A percentile compares a stretch with the other conserved stretches of the same genome.
Conservation (phyloP, 208 protist genomes). For the Leishmania braziliensis region DNA sequence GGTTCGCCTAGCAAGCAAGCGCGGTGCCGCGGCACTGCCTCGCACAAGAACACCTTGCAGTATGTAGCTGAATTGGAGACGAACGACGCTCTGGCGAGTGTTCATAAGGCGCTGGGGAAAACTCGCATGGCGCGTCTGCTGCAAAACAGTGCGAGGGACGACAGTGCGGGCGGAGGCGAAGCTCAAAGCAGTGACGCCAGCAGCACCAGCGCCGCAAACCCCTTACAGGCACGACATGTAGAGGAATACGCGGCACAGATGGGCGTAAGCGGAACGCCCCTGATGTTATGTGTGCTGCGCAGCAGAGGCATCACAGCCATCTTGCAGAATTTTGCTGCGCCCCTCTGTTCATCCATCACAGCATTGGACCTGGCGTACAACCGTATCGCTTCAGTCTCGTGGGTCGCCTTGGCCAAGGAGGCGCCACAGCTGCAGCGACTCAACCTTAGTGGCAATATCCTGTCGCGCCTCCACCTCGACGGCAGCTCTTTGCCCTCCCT, state of each 20-base stretch:
- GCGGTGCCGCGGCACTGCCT: neutral
- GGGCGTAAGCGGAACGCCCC: slow-evolving; percentile 1
- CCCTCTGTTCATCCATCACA: slow-evolving; percentile 40
- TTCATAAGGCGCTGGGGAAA: slow-evolving; percentile 14
- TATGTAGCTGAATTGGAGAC: slow-evolving; percentile 49
- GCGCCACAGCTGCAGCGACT: slow-evolving; percentile 61
- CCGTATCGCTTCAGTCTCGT: slow-evolving; percentile 48
- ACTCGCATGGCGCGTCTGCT: neutral
- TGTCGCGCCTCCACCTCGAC: slow-evolving; percentile 39
- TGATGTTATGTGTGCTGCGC: slow-evolving; percentile 47
- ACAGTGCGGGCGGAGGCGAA: neutral
- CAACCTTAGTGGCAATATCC: slow-evolving; percentile 60
- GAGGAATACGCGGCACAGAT: slow-evolving; percentile 37
- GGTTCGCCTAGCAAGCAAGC: slow-evolving; percentile 3
- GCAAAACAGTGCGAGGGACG: neutral
- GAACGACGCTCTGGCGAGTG: slow-evolving; percentile 34
- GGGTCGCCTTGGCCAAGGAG: slow-evolving; percentile 45
- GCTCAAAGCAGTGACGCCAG: neutral
- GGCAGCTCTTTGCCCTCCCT: slow-evolving; percentile 36
- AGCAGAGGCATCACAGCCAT: slow-evolving; percentile 45
- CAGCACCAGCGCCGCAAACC: neutral
- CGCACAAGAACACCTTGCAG: slow-evolving; percentile 35
- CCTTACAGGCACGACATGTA: slow-evolving; percentile 38
- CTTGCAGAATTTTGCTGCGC: slow-evolving; percentile 31
- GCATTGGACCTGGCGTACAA: slow-evolving; percentile 65